phyloP scores from a whole-genome alignment of 192 early-diverging fungal species.

The Coemansia sp. region DNA sequence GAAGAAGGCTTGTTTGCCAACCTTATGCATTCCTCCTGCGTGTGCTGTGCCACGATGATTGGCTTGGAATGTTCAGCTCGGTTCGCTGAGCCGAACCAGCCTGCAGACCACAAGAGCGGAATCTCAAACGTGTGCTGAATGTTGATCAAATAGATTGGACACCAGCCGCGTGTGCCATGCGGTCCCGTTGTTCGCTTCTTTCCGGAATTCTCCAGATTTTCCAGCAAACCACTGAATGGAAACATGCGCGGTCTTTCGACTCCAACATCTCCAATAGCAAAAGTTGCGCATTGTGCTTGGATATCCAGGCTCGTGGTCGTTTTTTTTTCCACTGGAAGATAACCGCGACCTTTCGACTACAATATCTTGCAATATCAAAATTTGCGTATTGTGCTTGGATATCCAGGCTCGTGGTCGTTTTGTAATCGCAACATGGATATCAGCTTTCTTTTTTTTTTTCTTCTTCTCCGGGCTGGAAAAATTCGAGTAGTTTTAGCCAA shows the following conservation, averaged over 20 bases:
- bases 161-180: background rate
- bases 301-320: conserved; percentile 22
- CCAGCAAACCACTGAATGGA: background rate
- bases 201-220: background rate
- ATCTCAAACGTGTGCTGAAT: background rate
- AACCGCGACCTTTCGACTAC: background rate
- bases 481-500: too few relatives aligned
- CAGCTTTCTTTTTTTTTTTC: too few relatives aligned
- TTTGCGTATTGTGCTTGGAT: too few relatives aligned
- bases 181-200: background rate
- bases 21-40: background rate
- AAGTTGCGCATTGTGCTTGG: conserved; percentile 7
- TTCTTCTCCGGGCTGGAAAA: too few relatives aligned
- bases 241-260: background rate
- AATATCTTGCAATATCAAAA: too few relatives aligned
- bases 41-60: background rate
- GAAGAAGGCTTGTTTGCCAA: background rate
- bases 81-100: background rate
- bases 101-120: too few relatives aligned
- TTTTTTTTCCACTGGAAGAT: background rate
- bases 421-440: too few relatives aligned
- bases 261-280: background rate
- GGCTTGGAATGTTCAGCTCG: background rate
- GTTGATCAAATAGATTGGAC: background rate
- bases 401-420: too few relatives aligned